Evolutionary conservation across 2,329 filamentous ascomycete genomes (phyloP).

Genomic region (Fonsecaea erecta): DNA sequence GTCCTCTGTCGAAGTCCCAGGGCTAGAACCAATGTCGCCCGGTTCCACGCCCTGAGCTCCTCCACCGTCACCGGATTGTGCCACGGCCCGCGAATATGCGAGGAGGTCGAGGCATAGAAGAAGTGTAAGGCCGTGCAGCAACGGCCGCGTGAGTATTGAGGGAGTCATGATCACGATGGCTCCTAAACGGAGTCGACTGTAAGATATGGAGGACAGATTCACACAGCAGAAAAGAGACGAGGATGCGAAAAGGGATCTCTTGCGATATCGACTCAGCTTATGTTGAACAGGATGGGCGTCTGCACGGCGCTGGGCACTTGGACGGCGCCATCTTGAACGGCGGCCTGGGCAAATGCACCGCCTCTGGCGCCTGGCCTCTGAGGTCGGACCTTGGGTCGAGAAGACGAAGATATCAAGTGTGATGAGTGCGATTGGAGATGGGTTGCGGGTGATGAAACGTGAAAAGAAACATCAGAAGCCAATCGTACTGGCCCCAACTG

Average conservation of each 20-base stretch:
- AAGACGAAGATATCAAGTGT: slow-evolving; percentile 8
- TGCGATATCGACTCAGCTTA: slow-evolving; percentile 19
- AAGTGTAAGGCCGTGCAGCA: slow-evolving; percentile 10
- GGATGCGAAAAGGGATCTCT: not conserved
- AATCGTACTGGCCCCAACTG: not conserved
- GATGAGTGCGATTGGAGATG: slow-evolving; percentile 25
- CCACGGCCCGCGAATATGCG: slow-evolving; percentile 13
- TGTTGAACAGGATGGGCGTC: slow-evolving; percentile 13
- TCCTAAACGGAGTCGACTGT: not conserved
- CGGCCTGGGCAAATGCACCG: slow-evolving; percentile 14
- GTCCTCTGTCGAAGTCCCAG: slow-evolving; percentile 49
- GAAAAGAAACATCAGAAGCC: slow-evolving; percentile 15
- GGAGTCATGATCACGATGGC: slow-evolving; percentile 1
- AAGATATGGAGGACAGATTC: not conserved
- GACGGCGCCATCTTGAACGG: slow-evolving; percentile 17
- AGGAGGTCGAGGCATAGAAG: slow-evolving; percentile 19
- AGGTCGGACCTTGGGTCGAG: slow-evolving; percentile 10
- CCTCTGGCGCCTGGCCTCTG: slow-evolving; percentile 6
- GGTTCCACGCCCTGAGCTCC: slow-evolving; percentile 33
- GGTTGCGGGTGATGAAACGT: slow-evolving; percentile 20
- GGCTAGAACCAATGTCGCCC: slow-evolving; percentile 38
- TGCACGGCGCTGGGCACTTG: slow-evolving; percentile 3
- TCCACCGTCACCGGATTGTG: slow-evolving; percentile 35
- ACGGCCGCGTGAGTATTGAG: not conserved
- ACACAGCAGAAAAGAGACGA: not conserved